phyloP scores from a whole-genome alignment of 176 grass and related monocot genomes.

The Areca catechu region DNA sequence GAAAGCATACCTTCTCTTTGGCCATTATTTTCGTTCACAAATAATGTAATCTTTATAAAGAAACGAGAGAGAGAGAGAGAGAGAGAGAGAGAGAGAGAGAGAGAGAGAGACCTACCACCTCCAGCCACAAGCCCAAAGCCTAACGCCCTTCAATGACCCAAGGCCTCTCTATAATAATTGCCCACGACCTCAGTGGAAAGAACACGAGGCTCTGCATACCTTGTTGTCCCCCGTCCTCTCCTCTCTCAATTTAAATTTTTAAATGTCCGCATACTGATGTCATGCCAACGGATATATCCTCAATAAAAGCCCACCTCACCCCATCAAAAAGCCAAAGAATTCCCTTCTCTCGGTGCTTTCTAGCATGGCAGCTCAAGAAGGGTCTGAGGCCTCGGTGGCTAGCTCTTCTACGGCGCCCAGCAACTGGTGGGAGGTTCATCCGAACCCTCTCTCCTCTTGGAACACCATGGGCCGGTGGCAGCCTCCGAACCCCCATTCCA shows the following conservation, averaged over 20 bases:
- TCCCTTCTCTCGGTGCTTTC: neutral
- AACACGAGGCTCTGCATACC: slow-evolving; percentile 29
- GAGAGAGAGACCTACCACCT: no score
- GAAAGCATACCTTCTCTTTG: no score
- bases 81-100: no score
- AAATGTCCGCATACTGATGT: no score
- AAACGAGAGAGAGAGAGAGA: no score
- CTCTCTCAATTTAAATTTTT: slow-evolving; percentile 26
- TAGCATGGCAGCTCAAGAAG: slow-evolving; percentile 49
- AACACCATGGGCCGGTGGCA: slow-evolving; percentile 28
- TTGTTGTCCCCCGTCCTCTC: slow-evolving; percentile 23
- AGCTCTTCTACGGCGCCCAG: slow-evolving; percentile 29
- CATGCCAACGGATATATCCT: no score
- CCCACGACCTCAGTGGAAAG: slow-evolving; percentile 15
- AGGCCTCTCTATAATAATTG: slow-evolving; percentile 1
- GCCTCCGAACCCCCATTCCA: slow-evolving; percentile 5
- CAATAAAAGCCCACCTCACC: neutral
- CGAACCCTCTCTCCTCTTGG: slow-evolving; percentile 19
- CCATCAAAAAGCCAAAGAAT: neutral
- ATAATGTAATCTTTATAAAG: no score
- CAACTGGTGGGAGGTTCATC: slow-evolving; percentile 57
- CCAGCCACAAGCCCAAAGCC: no score
- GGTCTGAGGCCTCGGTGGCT: slow-evolving; percentile 62
- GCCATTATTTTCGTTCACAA: no score
- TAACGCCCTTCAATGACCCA: neutral